Evolutionary conservation across 768 basidiomycete species (phyloP).

Genomic region (Tricholomella constricta): DNA sequence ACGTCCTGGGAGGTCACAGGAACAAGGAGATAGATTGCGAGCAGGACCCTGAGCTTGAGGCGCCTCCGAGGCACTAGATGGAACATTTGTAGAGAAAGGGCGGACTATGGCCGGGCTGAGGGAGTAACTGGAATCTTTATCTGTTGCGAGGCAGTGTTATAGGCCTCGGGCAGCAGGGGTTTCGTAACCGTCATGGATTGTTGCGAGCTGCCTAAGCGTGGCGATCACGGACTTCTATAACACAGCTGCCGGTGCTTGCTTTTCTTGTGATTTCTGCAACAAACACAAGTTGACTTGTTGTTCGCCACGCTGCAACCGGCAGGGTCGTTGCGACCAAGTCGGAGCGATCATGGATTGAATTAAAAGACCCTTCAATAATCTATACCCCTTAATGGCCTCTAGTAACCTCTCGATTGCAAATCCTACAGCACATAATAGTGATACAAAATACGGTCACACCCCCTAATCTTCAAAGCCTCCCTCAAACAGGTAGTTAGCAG

Average conservation of each 20-base stretch:
- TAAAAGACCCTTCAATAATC: too few relatives aligned
- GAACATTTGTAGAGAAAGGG: constrained; percentile 1
- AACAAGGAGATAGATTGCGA: constrained; percentile 14
- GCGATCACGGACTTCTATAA: constrained; percentile 4
- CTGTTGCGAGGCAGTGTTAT: constrained; percentile 12
- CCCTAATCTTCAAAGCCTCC: constrained; percentile 53
- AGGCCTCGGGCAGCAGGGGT: too few relatives aligned
- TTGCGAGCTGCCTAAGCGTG: too few relatives aligned
- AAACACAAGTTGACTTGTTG: too few relatives aligned
- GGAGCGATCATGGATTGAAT: neutral
- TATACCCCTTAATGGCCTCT: neutral
- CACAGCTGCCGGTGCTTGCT: too few relatives aligned
- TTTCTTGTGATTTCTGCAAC: too few relatives aligned
- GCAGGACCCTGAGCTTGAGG: constrained; percentile 3
- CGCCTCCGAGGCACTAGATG: neutral
- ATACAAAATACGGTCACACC: constrained; percentile 1
- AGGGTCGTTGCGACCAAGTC: too few relatives aligned
- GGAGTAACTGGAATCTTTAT: neutral
- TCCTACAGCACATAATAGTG: neutral
- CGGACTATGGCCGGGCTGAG: neutral
- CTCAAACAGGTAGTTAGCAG: constrained; percentile 94
- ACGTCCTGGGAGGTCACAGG: constrained; percentile 14
- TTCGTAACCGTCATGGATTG: too few relatives aligned
- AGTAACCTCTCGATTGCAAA: neutral
- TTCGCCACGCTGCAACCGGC: too few relatives aligned